These are phyloP conservation scores for Backusella macrospora DNA, from an alignment of 192 early-diverging fungal genomes.

Conservation along the genomic window DNA sequence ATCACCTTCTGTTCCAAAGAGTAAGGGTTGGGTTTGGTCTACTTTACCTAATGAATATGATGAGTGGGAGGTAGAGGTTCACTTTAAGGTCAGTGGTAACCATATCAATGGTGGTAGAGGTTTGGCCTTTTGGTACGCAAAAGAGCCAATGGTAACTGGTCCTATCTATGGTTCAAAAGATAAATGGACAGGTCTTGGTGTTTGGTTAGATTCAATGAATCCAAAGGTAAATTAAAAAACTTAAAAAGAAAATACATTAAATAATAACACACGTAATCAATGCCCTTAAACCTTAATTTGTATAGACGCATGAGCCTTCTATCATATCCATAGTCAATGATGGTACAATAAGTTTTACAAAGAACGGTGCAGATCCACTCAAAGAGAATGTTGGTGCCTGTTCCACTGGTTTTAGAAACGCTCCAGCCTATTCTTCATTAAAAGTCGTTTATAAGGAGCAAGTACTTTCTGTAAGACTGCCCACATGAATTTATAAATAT, in stretches of 20 bases:
- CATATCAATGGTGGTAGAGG: slow-evolving; percentile 69
- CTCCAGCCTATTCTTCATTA: slow-evolving; percentile 51
- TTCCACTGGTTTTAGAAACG: slow-evolving; percentile 70
- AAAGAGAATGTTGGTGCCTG: slow-evolving; percentile 54
- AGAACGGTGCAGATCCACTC: slow-evolving; percentile 37
- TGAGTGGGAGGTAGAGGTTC: slow-evolving; percentile 74
- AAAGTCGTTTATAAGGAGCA: slow-evolving; percentile 63
- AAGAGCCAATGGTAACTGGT: slow-evolving; percentile 54
- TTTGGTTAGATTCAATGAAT: slow-evolving; percentile 67
- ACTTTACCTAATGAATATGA: slow-evolving; percentile 57
- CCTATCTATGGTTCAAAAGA: slow-evolving; percentile 69
- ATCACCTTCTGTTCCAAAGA: slow-evolving; percentile 60
- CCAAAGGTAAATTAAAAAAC: slow-evolving; percentile 35
- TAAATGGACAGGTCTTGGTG: slow-evolving; percentile 64
- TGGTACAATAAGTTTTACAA: slow-evolving; percentile 51
- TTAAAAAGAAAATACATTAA: not conserved
- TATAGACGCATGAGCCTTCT: slow-evolving; percentile 46
- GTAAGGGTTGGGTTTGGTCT: slow-evolving; percentile 65
- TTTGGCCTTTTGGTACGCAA: slow-evolving; percentile 83
- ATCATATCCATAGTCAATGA: slow-evolving; percentile 69
- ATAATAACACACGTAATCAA: slow-evolving; percentile 1
- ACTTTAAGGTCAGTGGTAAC: slow-evolving; percentile 62
- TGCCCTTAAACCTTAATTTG: slow-evolving; percentile 10
- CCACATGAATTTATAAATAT: too few species aligned
- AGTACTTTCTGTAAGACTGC: slow-evolving; percentile 47